Conservation (phyloP, 768 basidiomycete species). For the Sporobolomyces pararoseus region DNA sequence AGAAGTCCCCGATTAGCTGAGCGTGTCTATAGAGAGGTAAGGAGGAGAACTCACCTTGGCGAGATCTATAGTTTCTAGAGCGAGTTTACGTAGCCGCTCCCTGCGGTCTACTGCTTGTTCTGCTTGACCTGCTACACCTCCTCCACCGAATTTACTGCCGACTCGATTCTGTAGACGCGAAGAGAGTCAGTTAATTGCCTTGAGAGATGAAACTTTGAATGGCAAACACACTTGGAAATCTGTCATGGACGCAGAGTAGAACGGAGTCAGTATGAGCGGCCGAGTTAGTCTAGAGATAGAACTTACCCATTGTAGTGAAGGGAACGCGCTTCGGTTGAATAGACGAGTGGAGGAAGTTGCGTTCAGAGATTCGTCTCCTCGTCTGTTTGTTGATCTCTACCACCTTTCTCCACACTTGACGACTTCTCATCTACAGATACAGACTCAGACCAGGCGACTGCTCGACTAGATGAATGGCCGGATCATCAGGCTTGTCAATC, state of each 20-base stretch:
- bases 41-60: conserved; percentile 66
- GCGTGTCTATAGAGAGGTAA: not conserved
- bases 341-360: no score
- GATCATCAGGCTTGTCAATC: not conserved
- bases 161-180: conserved; percentile 69
- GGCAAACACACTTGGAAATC: conserved; percentile 22
- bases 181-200: not conserved
- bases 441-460: no score
- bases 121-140: conserved; percentile 89
- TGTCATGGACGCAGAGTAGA: conserved; percentile 10
- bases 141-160: conserved; percentile 91
- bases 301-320: not conserved
- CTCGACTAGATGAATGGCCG: not conserved
- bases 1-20: not conserved
- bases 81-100: conserved; percentile 85
- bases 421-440: no score
- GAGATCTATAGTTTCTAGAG: conserved; percentile 61
- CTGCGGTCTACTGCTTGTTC: conserved; percentile 93
- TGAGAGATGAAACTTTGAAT: not conserved
- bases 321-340: no score
- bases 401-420: not conserved
- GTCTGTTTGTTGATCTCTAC: not conserved
- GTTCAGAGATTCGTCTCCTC: not conserved
- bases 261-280: not conserved
- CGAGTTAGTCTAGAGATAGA: not conserved